Base-by-base conservation (phyloP, 768 basidiomycete species). In the Saitozyma sp. region DNA sequence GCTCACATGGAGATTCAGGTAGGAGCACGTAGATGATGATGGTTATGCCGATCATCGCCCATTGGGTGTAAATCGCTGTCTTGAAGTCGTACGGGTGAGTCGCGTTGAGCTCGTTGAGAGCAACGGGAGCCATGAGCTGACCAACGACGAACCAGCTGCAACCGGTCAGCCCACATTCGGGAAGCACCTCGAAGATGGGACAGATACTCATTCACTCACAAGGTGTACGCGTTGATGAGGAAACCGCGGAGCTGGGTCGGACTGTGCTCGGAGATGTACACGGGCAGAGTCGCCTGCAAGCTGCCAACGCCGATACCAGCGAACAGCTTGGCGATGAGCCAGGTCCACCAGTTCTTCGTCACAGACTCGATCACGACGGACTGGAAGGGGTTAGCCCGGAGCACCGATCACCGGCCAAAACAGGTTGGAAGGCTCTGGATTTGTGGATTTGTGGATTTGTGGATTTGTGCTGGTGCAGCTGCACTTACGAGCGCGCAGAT, bases 71-170 rank as follows among this genome's bases (percentile, higher is more conserved):
- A 48, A 72, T 65, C 16, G 70, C 62, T 8, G 42, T 42, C 19
- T 51, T 43, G 62, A 60, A 72, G 37, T 69, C 58, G 42, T 48
- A 55, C 5, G 65, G 63, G 53, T 71, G 50, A 8, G 38, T 58
- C 14, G 42, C 49, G 40, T 62, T 63, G 1, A 67, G 20, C 50
- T 43, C n/a, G 19, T 55, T 57, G 11, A 72, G 63, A 9, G 57
- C 67, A 46, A 69, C 62, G 14, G 67, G 56, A 8, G 70, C 64
- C n/a, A 72, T 49, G 16, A 72, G 55, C 49, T 72, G 70, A 45
- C 65, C 70, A 45, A 68, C 17, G 43, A 62, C 65, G 54, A 62
- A 68, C 67, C 65, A 72, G 62, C 63, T 70, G 50, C 8, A 29
- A 6, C 0, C 8, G 8, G 55, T 62, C 41, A 62, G 61, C 55